Base-by-base conservation (phyloP, 1,284 basidiomycete species). In the Termitomyces sp. region DNA sequence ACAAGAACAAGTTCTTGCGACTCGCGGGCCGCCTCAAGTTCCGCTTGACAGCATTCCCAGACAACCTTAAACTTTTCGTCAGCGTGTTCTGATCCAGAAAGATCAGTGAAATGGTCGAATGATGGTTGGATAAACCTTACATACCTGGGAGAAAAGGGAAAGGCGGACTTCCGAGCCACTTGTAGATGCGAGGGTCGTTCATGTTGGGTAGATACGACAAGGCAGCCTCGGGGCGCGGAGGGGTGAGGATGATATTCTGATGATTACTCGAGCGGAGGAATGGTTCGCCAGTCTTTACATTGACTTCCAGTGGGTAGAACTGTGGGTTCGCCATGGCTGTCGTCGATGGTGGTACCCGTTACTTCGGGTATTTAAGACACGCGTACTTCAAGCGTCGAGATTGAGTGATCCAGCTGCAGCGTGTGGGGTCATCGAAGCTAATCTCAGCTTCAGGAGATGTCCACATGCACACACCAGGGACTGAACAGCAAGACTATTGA, bases 231-330 rank as follows among this genome's bases (percentile, higher is more conserved):
- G 64, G 50, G 39, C 83, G 77, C 30, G 79, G 77, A 31, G 83
- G 77, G 1, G 83, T 86, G 30, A 86, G 61, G 58, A 86, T 79
- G 58, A 86, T 79, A 58, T 79, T 78, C 40, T 73, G 70, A 34
- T 80, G 79, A 46, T 67, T 61, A 10, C 69, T 70, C 24, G 83
- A 70, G 31, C 73, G 75, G 13, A 84, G 70, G 64, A 80, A 82
- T 0, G 73, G 77, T 59, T 84, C 80, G 34, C 73, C 72, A 3
- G 76, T 80, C 13, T 59, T 59, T 3, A 69, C 41, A 54, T 80
- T 74, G 39, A 73, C 55, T 61, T 78, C 68, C 5, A 81, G 65
- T 0, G 77, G 77, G 49, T 69, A 62, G 8, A 74, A 58, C 36
- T 73, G 70, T 7, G 54, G 61, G 42, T 60, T 24, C 19, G 53